phyloP scores from a whole-genome alignment of 2,329 filamentous ascomycete genomes.

The Trichoderma harzianum region DNA sequence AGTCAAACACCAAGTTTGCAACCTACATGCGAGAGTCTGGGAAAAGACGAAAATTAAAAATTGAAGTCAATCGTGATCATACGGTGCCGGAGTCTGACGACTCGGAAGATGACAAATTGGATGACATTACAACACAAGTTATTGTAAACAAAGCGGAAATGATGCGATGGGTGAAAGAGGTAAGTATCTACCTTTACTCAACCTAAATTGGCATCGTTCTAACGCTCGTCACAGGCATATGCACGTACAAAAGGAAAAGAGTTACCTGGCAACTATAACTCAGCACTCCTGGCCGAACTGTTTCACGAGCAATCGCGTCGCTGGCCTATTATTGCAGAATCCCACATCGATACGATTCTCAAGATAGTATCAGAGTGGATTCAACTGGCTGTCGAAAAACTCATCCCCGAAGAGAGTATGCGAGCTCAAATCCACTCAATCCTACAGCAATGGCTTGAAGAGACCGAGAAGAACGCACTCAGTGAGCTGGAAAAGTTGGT shows the following conservation, averaged over 20 bases:
- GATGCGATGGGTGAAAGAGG: background rate
- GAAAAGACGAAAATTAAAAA: background rate
- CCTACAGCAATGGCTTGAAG: background rate
- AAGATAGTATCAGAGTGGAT: background rate
- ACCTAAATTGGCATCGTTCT: background rate
- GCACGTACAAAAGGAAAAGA: background rate
- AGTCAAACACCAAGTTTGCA: background rate
- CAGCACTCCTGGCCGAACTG: background rate
- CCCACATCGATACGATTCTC: background rate
- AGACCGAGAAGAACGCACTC: background rate
- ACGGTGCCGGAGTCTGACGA: background rate
- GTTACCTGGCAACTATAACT: background rate
- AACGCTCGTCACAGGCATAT: background rate
- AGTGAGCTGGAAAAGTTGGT: background rate
- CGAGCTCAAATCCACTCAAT: background rate
- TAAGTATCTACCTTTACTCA: background rate
- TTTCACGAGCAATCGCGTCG: background rate
- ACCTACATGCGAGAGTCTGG: background rate
- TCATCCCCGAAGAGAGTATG: background rate
- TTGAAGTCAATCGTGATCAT: background rate
- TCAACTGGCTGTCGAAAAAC: background rate
- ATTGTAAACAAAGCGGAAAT: background rate
- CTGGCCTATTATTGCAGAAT: background rate
- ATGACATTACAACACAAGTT: background rate
- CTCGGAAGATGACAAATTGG: background rate